phyloP scores from a whole-genome alignment of 2,329 filamentous ascomycete genomes.

The Sphaerostilbella broomeana region DNA sequence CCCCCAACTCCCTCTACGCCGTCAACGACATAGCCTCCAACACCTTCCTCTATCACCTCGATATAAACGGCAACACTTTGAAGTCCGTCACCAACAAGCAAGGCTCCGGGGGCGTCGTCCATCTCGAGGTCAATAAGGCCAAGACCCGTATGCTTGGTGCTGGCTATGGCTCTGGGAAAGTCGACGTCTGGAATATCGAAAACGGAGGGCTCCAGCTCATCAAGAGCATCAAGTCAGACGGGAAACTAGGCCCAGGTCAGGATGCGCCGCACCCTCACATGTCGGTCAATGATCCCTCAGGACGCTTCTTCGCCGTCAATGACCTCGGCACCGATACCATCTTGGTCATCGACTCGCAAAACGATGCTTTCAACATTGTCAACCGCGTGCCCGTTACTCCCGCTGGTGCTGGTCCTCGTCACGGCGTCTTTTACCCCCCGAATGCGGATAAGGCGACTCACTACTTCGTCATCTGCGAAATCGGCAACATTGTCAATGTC shows the following conservation, averaged over 20 bases:
- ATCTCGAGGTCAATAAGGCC: slow-evolving; percentile 40
- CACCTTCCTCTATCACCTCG: slow-evolving; percentile 35
- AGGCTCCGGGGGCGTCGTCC: slow-evolving; percentile 39
- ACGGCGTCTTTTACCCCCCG: slow-evolving; percentile 41
- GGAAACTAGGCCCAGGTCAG: slow-evolving; percentile 30
- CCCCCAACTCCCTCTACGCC: slow-evolving; percentile 36
- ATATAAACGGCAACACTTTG: slow-evolving; percentile 24
- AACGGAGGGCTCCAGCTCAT: slow-evolving; percentile 31
- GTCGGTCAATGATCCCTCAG: slow-evolving; percentile 41
- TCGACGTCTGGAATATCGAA: slow-evolving; percentile 42
- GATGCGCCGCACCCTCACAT: slow-evolving; percentile 39
- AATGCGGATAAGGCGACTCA: slow-evolving; percentile 31
- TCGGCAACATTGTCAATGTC: slow-evolving; percentile 37
- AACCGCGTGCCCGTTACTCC: slow-evolving; percentile 28
- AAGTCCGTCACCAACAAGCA: slow-evolving; percentile 21
- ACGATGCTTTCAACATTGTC: slow-evolving; percentile 34
- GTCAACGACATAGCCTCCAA: slow-evolving; percentile 40
- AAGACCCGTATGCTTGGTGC: slow-evolving; percentile 39
- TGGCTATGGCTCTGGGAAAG: slow-evolving; percentile 33
- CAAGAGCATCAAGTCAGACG: slow-evolving; percentile 32
- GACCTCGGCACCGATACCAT: slow-evolving; percentile 46
- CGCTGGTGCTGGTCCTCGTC: slow-evolving; percentile 42
- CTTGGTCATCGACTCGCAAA: slow-evolving; percentile 37
- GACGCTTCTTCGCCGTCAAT: slow-evolving; percentile 42
- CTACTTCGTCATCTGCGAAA: slow-evolving; percentile 43